Base-by-base conservation (phyloP, 441 rosid species). In the Croton setiger region DNA sequence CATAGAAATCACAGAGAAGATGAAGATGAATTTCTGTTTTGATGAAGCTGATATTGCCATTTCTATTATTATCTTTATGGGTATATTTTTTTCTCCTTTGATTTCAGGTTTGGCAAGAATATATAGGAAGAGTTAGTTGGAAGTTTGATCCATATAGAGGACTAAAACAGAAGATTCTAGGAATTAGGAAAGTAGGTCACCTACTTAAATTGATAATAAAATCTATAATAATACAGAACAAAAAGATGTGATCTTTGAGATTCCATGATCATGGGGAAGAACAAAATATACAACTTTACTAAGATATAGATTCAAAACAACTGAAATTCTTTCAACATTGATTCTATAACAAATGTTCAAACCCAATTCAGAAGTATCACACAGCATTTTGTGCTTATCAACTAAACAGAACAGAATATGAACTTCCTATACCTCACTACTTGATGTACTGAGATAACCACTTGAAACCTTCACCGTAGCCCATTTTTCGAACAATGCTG, bases 401-500 rank as follows among this genome's bases (percentile, higher is more conserved):
- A 44, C 68, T 17, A 45, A 14, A 61, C 53, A 41, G 60, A 47
- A 43, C 54, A 27, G 31, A 27, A 27, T 27, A 27, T 57, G 55
- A 13, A n/a, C 47, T 65, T 67, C 69, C 76, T 41, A 59, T 35
- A 49, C 54, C 64, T 70, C 45, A 1, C 79, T 75, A 83, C 67
- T 83, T 83, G 39, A 83, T 80, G 69, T 83, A 83, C 69, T 87
- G 94, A 59, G 96, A 90, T 8, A 84, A 73, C 93, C 93, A 88
- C 82, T 83, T 88, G 80, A 86, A 88, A 18, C 91, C 93, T 13
- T 88, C 93, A 5, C 93, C 91, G 1, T 88, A 88, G 1, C 90
- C 90, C 90, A 87, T 87, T 67, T 84, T 85, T 27, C 90, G 86
- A 68, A 87, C 90, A 10, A 88, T 83, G 83, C 90, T 88, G 60